Evolutionary conservation across 768 basidiomycete species (phyloP).

Genomic region (Steccherinum ochraceum): DNA sequence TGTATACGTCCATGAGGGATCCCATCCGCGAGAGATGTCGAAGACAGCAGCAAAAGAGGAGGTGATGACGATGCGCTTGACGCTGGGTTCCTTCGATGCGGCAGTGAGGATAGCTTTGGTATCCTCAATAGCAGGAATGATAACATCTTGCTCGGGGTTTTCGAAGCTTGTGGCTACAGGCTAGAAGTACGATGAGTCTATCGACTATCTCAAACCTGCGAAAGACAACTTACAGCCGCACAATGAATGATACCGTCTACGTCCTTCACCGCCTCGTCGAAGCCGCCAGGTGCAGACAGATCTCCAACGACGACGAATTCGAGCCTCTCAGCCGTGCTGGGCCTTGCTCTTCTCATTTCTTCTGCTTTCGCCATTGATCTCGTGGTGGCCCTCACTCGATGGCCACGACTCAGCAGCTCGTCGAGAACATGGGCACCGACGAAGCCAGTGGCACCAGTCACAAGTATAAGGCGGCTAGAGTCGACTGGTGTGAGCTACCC

Average conservation of each 20-base stretch:
- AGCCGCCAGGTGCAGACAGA: slow-evolving; percentile 29
- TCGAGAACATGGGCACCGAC: slow-evolving; percentile 27
- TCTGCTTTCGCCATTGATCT: slow-evolving; percentile 35
- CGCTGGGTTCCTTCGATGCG: slow-evolving; percentile 7
- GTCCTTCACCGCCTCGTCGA: slow-evolving; percentile 40
- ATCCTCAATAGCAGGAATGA: slow-evolving; percentile 15
- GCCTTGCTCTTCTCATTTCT: slow-evolving; percentile 29
- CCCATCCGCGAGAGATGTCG: slow-evolving; percentile 1
- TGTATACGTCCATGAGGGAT: slow-evolving; percentile 9
- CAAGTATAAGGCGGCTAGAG: neutral
- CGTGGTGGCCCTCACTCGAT: slow-evolving; percentile 32
- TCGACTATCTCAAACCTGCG: neutral
- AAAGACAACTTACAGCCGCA: slow-evolving; percentile 11
- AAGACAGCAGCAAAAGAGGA: slow-evolving; percentile 17
- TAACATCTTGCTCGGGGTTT: slow-evolving; percentile 5
- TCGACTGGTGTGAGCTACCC: neutral
- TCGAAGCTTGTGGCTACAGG: slow-evolving; percentile 3
- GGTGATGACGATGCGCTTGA: slow-evolving; percentile 22
- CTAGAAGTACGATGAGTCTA: neutral
- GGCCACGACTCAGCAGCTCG: slow-evolving; percentile 28
- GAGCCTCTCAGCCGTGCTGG: slow-evolving; percentile 23
- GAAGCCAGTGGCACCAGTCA: slow-evolving; percentile 20
- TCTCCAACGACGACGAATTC: slow-evolving; percentile 38
- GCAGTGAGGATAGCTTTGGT: slow-evolving; percentile 15
- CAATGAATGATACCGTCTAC: slow-evolving; percentile 35